These are phyloP conservation scores for Crepidotus variabilis DNA, from an alignment of 768 basidiomycete genomes.

Conservation along the genomic window DNA sequence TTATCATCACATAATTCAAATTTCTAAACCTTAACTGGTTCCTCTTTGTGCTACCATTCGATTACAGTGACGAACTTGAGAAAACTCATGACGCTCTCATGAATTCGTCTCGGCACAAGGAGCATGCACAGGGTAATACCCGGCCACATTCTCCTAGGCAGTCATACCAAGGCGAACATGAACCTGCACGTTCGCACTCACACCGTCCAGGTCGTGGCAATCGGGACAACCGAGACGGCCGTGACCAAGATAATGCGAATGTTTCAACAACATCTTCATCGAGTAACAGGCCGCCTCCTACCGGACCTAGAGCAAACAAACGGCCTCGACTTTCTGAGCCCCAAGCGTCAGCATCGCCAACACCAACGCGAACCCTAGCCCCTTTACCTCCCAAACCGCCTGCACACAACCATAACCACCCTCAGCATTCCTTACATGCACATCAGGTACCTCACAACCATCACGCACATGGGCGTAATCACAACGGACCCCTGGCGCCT, in stretches of 20 bases:
- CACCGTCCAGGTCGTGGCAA: conserved; percentile 12
- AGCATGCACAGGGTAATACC: conserved; percentile 26
- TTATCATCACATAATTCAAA: conserved; percentile 1
- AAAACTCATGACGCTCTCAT: conserved; percentile 68
- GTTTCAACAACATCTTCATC: conserved; percentile 24
- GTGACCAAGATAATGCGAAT: conserved; percentile 20
- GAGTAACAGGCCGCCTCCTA: conserved; percentile 58
- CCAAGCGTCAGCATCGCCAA: conserved; percentile 28
- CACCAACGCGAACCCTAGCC: conserved; percentile 22
- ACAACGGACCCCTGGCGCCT: neutral
- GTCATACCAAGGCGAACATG: conserved; percentile 22
- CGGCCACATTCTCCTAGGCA: conserved; percentile 3
- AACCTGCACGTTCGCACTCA: conserved; percentile 20
- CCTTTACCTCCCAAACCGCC: conserved; percentile 25
- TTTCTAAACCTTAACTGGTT: conserved; percentile 8
- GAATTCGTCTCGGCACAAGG: conserved; percentile 24
- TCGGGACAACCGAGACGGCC: neutral
- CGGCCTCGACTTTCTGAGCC: conserved; percentile 69
- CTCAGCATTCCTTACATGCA: neutral
- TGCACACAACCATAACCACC: conserved; percentile 11
- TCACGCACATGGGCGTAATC: conserved; percentile 6
- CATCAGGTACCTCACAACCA: neutral
- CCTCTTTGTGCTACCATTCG: conserved; percentile 8
- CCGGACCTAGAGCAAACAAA: conserved; percentile 79
- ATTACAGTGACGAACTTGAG: conserved; percentile 68